Percentiles rank a stretch among this genome's conserved stretches.
Evolutionary conservation across 768 basidiomycete species (phyloP).

Genomic region (Dentipellis fragilis): DNA sequence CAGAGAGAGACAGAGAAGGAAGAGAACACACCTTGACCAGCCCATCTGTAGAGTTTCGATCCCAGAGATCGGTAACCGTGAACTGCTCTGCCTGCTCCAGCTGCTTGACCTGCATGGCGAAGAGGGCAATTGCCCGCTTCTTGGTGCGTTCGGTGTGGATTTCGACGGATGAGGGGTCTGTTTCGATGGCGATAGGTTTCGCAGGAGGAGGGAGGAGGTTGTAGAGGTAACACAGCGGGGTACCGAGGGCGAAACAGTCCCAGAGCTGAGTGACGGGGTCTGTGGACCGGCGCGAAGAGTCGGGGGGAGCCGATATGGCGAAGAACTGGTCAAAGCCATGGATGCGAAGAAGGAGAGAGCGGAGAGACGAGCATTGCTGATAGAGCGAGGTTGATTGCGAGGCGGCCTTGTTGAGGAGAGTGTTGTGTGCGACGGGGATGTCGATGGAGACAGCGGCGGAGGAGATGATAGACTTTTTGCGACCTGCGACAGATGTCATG

Average conservation of each 20-base stretch:
- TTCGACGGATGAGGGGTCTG: slow-evolving; percentile 55
- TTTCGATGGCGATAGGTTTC: slow-evolving; percentile 42
- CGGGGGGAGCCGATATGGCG: slow-evolving; percentile 42
- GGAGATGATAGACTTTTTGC: slow-evolving; percentile 74
- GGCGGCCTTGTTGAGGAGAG: slow-evolving; percentile 86
- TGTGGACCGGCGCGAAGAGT: slow-evolving; percentile 61
- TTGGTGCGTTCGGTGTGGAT: slow-evolving; percentile 70
- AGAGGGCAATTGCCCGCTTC: slow-evolving; percentile 86
- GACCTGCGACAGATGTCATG: slow-evolving; percentile 34
- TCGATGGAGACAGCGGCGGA: slow-evolving; percentile 59
- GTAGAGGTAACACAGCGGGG: slow-evolving; percentile 92
- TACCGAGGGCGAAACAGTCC: slow-evolving; percentile 88
- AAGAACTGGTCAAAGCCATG: slow-evolving; percentile 67
- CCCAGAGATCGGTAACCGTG: slow-evolving; percentile 86
- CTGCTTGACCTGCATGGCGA: slow-evolving; percentile 78
- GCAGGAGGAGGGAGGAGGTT: slow-evolving; percentile 64
- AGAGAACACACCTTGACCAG: slow-evolving; percentile 73
- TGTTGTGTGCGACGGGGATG: slow-evolving; percentile 68
- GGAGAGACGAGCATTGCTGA: slow-evolving; percentile 79
- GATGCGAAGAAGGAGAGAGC: slow-evolving; percentile 69
- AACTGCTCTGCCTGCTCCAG: slow-evolving; percentile 73
- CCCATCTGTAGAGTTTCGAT: slow-evolving; percentile 85
- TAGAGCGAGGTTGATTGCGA: slow-evolving; percentile 82
- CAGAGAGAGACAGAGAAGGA: neutral
- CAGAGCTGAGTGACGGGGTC: slow-evolving; percentile 94